Base-by-base conservation (phyloP, 2,329 filamentous ascomycete species). In the Stenocarpella maydis region DNA sequence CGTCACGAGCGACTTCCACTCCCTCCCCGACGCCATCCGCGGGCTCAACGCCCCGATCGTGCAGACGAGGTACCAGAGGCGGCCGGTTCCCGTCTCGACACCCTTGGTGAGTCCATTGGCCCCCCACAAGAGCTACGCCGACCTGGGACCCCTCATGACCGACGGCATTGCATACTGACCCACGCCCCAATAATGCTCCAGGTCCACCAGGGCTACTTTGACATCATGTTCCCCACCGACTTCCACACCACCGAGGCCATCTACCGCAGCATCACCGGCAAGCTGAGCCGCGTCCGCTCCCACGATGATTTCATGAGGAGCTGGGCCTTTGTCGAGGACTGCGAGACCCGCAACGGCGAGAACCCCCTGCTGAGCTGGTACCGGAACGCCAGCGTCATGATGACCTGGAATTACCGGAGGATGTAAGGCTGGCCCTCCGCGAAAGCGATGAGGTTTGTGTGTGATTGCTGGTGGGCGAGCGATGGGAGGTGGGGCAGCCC, bases 181-280 rank as follows among this genome's bases (percentile, higher is more conserved):
- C n/a, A n/a, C 31, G 34, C 2, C 1, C n/a, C 21, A 7, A 26
- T 37, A 19, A 28, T n/a, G 4, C 10, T 17, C 1, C 14, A 97
- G 93, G 93, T 98, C 58, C 95, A 98, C 79, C 97, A 99, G 83
- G 97, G 96, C 54, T 98, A 97, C 81, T 99, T 99, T 78, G 97
- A 99, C 78, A 98, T 99, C 75, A 90, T 99, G 78, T 99, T 99
- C 82, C 96, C 96, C 0, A 99, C 96, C 14, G 92, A 99, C 80
- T 99, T 99, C 78, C 86, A 88, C 72, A 91, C 97, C 74, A 91
- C 96, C 81, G 94, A 98, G 80, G 90, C 94, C 75, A 90, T 98
- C 74, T 99, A 99, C 82, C 91, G 93, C 68, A 94, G 94, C 71
- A 90, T 98, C 75, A 99, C 96, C 0, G 95, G 95, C 39, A 96